These are phyloP conservation scores for Trichoderma koningiopsis DNA, from an alignment of 2,329 filamentous ascomycete species.

Conservation along the genomic window DNA sequence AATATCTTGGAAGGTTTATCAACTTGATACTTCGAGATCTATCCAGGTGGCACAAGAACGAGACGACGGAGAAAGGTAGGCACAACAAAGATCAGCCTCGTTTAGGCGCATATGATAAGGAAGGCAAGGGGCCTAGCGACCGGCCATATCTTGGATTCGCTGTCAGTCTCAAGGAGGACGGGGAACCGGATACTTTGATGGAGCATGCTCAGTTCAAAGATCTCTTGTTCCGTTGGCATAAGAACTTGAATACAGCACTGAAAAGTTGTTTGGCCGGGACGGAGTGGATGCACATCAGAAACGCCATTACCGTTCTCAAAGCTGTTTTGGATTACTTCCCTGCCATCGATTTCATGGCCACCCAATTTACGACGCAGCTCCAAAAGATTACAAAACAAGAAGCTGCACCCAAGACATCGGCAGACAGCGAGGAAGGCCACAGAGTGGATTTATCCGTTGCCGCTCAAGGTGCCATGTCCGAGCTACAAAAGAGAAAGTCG, in stretches of 20 bases:
- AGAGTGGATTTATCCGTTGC: conserved; percentile 76
- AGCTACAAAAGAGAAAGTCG: conserved; percentile 66
- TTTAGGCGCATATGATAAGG: conserved; percentile 79
- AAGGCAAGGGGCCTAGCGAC: conserved; percentile 60
- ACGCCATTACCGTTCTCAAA: conserved; percentile 88
- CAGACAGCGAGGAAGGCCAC: conserved; percentile 56
- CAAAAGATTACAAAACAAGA: conserved; percentile 68
- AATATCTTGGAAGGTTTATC: conserved; percentile 90
- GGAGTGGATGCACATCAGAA: conserved; percentile 98
- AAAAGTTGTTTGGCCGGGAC: conserved; percentile 78
- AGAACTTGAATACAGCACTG: conserved; percentile 75
- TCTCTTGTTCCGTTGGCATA: conserved; percentile 88
- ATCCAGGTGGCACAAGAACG: conserved; percentile 79
- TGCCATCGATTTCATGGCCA: conserved; percentile 84
- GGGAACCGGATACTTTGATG: conserved; percentile 70
- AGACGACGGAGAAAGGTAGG: conserved; percentile 45
- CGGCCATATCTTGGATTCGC: conserved; percentile 75
- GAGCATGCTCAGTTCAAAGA: conserved; percentile 86
- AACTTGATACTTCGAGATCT: conserved; percentile 80
- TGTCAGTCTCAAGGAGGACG: conserved; percentile 65
- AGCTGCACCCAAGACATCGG: conserved; percentile 49
- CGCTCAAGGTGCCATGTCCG: conserved; percentile 70
- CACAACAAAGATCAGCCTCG: conserved; percentile 52
- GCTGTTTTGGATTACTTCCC: conserved; percentile 81
- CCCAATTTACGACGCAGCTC: conserved; percentile 63